phyloP scores from a whole-genome alignment of 1,139 yeast genomes.

The Nakaseomyces sp. region DNA sequence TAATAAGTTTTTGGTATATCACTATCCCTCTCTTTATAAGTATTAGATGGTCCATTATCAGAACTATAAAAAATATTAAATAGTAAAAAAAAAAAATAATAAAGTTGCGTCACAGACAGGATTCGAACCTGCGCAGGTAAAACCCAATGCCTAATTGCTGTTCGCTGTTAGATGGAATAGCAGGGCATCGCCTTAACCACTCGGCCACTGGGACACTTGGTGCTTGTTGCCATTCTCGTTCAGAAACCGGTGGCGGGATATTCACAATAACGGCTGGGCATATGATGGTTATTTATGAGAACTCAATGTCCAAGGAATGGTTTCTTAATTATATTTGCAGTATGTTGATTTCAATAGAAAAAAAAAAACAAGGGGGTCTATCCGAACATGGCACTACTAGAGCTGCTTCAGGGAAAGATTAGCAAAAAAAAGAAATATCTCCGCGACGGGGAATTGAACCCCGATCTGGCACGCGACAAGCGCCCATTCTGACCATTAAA shows the following conservation, averaged over 20 bases:
- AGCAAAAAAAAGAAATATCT: slow-evolving; percentile 13
- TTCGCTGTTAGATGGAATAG: slow-evolving; percentile 35
- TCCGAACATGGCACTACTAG: too few species aligned
- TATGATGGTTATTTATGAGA: too few species aligned
- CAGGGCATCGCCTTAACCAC: slow-evolving; percentile 88
- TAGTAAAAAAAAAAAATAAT: slow-evolving; percentile 9
- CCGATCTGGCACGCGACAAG: slow-evolving; percentile 36
- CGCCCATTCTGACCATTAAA: slow-evolving; percentile 34
- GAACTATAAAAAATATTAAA: background rate
- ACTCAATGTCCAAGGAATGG: too few species aligned
- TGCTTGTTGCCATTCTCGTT: background rate
- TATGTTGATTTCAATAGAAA: slow-evolving; percentile 1
- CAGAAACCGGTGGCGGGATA: too few species aligned
- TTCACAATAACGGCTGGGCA: too few species aligned
- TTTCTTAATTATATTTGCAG: background rate
- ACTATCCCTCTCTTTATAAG: too few species aligned
- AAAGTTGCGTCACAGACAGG: slow-evolving; percentile 48
- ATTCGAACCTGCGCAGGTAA: slow-evolving; percentile 58
- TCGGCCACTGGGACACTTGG: slow-evolving; percentile 60
- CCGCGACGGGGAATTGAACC: slow-evolving; percentile 36
- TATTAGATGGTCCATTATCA: too few species aligned
- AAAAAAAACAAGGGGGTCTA: too few species aligned
- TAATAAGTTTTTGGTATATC: too few species aligned
- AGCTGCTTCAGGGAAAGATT: too few species aligned
- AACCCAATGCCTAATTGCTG: slow-evolving; percentile 42